Base-by-base conservation (phyloP, 176 grass and related monocot genomes). In the Aegilops sharonensis region DNA sequence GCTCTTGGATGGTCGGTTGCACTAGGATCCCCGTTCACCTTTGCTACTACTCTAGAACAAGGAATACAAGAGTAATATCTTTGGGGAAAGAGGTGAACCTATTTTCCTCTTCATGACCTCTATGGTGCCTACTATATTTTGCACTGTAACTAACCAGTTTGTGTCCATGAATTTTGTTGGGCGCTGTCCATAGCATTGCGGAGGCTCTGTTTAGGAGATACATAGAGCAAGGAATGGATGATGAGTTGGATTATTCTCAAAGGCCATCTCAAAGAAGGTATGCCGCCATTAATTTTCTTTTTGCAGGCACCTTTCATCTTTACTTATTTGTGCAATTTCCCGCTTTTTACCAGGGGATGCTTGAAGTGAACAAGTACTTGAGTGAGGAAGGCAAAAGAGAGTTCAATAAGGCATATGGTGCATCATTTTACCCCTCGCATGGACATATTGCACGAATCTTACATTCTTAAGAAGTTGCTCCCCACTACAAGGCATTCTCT, bases 61-160 rank as follows among this genome's bases (percentile, higher is more conserved):
- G 77, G 89, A 94, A 42, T 91, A 91, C 78, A 94, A 89, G 89
- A 91, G 89, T 79, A 87, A 95, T 76, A 95, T 95, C 72, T 95
- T 95, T 80, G 39, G 93, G 93, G 29, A 91, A 93, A 81, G 91
- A 75, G 94, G 91, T 95, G 69, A 80, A 47, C 50, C 59, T 80
- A 10, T 17, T 74, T 24, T 45, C 43, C 11, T 25, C 8, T 34
- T 2, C 61, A 93, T 95, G 40, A 42, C 40, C 0, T 42, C 9
- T 42, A 42, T 42, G 9, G 2, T 42, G 40, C 40, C 2, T 42
- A 3, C 0, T 42, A 42, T 42, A 39, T 42, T 42, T 42, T 42
- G 40, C 40, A 42, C 0, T 42, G 9, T 42, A 42, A 42, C 40
- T 42, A 42, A 42, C 40, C 40, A 10, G 37, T 42, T 10, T 42